These are phyloP conservation scores for Micractinium conductrix DNA, from an alignment of 139 green algal genomes.

Conservation along the genomic window DNA sequence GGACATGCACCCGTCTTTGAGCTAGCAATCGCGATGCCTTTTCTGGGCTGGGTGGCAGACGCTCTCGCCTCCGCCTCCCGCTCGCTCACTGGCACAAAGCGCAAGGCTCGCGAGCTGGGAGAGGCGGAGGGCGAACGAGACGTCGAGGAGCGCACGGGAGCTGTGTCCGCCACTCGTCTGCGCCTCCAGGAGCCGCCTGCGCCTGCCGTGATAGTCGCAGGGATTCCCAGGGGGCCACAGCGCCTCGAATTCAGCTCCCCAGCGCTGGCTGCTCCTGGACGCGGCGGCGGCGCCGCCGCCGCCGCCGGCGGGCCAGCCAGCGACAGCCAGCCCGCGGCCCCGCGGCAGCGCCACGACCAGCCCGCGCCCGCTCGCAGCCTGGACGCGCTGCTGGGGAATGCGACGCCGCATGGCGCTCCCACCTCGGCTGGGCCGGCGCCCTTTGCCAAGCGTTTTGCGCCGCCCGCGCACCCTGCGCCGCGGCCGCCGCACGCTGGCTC, in stretches of 20 bases:
- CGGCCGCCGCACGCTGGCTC: too few species aligned
- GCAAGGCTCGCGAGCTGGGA: constrained; percentile 11
- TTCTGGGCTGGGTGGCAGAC: background rate
- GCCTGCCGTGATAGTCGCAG: too few species aligned
- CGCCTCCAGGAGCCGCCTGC: too few species aligned
- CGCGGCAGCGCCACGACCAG: too few species aligned
- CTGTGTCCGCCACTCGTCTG: too few species aligned
- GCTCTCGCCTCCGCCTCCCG: background rate
- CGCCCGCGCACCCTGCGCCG: background rate
- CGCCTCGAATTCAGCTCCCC: constrained; percentile 29
- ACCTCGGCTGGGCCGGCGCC: background rate
- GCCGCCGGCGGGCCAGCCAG: background rate
- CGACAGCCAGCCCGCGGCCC: background rate
- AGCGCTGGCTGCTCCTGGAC: background rate
- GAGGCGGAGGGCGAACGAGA: too few species aligned
- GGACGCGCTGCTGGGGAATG: background rate
- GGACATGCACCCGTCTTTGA: too few species aligned
- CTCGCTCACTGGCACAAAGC: constrained; percentile 12
- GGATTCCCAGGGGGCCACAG: background rate
- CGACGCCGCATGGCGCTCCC: background rate
- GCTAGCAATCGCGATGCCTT: too few species aligned
- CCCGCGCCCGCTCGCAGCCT: background rate
- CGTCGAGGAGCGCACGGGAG: too few species aligned
- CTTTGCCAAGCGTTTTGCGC: constrained; percentile 11
- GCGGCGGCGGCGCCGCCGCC: background rate